A percentile compares a stretch with the other conserved stretches of the same genome.
Evolutionary conservation across 1,139 yeast genomes (phyloP).

Genomic region (Suhomyces bribrorum): DNA sequence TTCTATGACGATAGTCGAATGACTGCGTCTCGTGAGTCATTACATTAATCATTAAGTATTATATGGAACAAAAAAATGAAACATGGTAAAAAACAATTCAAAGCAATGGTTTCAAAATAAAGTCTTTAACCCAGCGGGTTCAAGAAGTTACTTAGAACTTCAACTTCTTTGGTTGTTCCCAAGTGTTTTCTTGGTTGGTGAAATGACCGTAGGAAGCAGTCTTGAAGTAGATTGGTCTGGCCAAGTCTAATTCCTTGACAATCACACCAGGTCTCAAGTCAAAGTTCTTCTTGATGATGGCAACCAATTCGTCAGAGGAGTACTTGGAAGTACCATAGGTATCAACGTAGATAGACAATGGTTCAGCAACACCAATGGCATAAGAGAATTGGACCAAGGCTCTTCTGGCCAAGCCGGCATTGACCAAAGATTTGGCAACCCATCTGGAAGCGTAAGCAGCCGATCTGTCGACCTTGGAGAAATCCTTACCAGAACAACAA

Average conservation of each 20-base stretch:
- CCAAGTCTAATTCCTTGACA: conserved; percentile 93
- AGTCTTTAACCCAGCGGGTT: too few relatives aligned
- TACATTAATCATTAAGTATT: conserved; percentile 46
- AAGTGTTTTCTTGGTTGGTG: conserved; percentile 97
- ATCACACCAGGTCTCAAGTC: conserved; percentile 99
- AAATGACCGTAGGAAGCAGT: conserved; percentile 99
- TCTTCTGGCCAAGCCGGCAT: conserved; percentile 95
- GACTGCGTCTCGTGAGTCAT: conserved; percentile 33
- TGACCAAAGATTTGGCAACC: conserved; percentile 97
- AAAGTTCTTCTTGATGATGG: conserved; percentile 87
- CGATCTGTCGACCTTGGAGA: conserved; percentile 99
- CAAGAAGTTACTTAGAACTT: conserved; percentile 66
- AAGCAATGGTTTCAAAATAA: conserved; percentile 4
- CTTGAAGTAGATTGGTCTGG: conserved; percentile 98
- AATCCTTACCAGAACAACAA: conserved; percentile 99
- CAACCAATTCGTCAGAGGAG: conserved; percentile 86
- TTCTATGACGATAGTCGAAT: conserved; percentile 14
- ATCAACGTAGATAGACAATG: conserved; percentile 95
- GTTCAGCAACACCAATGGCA: conserved; percentile 99
- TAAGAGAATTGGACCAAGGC: conserved; percentile 97
- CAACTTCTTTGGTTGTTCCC: conserved; percentile 97
- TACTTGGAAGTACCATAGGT: conserved; percentile 95
- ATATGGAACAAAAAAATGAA: conserved; percentile 11
- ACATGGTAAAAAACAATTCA: neutral
- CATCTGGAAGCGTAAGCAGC: conserved; percentile 99